Evolutionary conservation across 805 yeast genomes (phyloP).

Genomic region (Hanseniaspora lindneri): DNA sequence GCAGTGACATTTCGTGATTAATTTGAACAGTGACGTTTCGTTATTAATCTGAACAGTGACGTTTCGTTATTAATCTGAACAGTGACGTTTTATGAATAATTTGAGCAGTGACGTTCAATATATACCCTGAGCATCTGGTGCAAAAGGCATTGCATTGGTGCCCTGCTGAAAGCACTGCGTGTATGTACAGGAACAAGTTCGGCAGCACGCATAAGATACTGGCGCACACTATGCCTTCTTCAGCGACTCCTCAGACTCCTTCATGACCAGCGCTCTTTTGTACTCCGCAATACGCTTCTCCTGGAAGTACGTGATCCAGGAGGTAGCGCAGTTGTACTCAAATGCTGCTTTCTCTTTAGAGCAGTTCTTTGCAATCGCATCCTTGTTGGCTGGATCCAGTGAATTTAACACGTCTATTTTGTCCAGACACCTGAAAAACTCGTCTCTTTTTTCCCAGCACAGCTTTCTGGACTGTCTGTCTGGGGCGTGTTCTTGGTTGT

Average conservation of each 20-base stretch:
- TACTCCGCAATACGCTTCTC: conserved; percentile 74
- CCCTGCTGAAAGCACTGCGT: no score
- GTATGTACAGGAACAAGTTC: no score
- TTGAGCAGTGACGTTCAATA: no score
- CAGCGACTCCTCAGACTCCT: conserved; percentile 45
- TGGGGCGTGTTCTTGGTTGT: conserved; percentile 32
- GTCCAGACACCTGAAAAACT: conserved; percentile 63
- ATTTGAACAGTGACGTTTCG: no score
- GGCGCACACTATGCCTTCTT: neutral
- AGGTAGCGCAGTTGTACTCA: conserved; percentile 63
- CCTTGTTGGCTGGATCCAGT: conserved; percentile 40
- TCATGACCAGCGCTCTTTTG: conserved; percentile 53
- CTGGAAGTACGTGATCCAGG: conserved; percentile 86
- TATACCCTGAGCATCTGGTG: no score
- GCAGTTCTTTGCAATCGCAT: conserved; percentile 45
- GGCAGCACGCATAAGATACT: no score
- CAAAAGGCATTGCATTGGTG: no score
- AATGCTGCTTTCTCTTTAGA: conserved; percentile 45
- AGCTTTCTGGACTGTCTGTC: conserved; percentile 55
- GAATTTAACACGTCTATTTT: conserved; percentile 57
- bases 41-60: no score
- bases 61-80: no score
- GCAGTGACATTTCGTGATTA: no score
- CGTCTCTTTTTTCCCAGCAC: conserved; percentile 88
- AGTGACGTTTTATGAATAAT: no score